phyloP scores from a whole-genome alignment of 2,329 filamentous ascomycete genomes.

The Sarocladium kiliense region DNA sequence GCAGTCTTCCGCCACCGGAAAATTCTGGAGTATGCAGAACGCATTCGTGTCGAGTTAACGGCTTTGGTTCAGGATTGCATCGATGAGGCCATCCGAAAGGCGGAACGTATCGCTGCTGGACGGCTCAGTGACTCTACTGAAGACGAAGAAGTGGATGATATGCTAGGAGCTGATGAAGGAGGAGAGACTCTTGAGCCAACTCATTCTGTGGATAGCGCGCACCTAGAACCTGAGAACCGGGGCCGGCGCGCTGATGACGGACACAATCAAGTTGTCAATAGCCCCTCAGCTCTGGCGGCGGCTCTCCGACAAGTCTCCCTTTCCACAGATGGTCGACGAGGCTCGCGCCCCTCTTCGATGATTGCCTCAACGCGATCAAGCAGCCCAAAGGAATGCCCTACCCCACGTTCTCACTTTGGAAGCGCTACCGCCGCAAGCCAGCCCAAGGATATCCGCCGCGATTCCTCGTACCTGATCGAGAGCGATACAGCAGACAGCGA shows the following conservation, averaged over 20 bases:
- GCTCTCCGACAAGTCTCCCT: constrained; percentile 42
- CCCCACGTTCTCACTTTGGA: constrained; percentile 76
- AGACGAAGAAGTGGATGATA: constrained; percentile 46
- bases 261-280: constrained; percentile 29
- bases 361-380: constrained; percentile 76
- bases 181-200: constrained; percentile 19
- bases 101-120: constrained; percentile 80
- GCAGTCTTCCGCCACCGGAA: constrained; percentile 85
- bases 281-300: constrained; percentile 48
- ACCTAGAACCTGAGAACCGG: constrained; percentile 16
- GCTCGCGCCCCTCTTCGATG: constrained; percentile 45
- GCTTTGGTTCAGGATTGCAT: constrained; percentile 94
- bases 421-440: constrained; percentile 54
- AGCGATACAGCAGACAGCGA: constrained; percentile 85
- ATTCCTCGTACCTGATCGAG: constrained; percentile 69
- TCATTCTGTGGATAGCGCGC: not conserved
- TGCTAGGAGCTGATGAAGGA: constrained; percentile 16
- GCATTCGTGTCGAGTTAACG: constrained; percentile 90
- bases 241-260: constrained; percentile 40
- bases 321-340: constrained; percentile 17
- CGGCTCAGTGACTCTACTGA: constrained; percentile 74
- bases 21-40: constrained; percentile 93
- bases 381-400: constrained; percentile 86
- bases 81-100: constrained; percentile 83
- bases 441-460: constrained; percentile 62